A percentile compares a stretch with the other conserved stretches of the same genome.
phyloP scores from a whole-genome alignment of 1,284 basidiomycete genomes.

The Ganoderma multipileum region DNA sequence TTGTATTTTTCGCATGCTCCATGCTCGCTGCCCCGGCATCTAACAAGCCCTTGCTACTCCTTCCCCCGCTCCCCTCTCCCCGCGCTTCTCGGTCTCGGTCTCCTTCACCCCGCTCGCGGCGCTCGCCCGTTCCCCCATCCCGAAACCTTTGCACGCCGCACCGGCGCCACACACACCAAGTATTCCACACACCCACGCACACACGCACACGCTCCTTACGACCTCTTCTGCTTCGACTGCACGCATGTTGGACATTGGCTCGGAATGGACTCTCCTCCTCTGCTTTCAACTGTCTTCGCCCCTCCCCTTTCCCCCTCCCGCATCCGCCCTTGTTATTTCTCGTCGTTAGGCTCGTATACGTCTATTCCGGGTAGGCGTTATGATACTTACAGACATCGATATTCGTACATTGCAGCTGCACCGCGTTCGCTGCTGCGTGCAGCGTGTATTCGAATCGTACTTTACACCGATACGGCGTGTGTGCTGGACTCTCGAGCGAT shows the following conservation, averaged over 20 bases:
- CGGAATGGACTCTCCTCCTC: slow-evolving; percentile 24
- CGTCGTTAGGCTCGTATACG: background rate
- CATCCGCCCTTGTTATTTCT: background rate
- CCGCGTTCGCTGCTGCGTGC: background rate
- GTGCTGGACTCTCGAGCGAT: too few relatives aligned
- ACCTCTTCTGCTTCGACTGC: background rate
- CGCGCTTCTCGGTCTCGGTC: too few relatives aligned
- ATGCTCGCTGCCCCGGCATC: slow-evolving; percentile 3
- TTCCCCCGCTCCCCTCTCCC: background rate
- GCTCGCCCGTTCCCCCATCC: background rate
- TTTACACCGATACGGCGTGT: background rate
- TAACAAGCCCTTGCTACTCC: background rate
- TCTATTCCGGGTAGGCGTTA: background rate
- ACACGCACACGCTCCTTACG: slow-evolving; percentile 11
- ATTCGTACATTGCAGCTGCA: background rate
- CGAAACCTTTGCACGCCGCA: background rate
- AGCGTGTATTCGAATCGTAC: background rate
- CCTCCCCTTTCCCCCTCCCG: background rate
- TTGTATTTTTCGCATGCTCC: slow-evolving; percentile 22
- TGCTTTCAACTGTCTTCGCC: background rate
- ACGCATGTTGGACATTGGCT: slow-evolving; percentile 28
- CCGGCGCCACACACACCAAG: background rate
- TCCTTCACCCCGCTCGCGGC: background rate
- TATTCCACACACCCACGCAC: background rate
- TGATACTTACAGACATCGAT: background rate